Evolutionary conservation across 1,284 basidiomycete genomes (phyloP), one percentile per base, ranked within the genome.

Genomic region (Microbotryum intermedium): DNA sequence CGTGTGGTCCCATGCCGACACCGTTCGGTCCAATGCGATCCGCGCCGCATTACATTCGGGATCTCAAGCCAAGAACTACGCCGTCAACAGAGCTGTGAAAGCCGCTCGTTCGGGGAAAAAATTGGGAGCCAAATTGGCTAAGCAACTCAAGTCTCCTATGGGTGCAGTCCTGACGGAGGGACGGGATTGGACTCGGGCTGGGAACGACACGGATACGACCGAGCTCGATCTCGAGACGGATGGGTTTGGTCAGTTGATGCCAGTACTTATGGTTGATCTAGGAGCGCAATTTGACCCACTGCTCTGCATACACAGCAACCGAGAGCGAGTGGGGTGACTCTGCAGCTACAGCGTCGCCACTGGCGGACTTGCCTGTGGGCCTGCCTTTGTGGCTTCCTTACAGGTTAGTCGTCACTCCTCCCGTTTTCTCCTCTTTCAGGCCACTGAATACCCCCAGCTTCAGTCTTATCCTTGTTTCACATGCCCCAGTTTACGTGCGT

Each of bases 1-100:
- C 4, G 89, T 94, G 0, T 95, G 90, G 90, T 90, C 88, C 10
- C 90, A 92, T 71, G 90, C 90, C 29, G 91, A 95, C 71, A 83
- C 85, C 3, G 85, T 90, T 70, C 83, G 90, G 55, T 85, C 87
- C 11, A 56, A 68, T 7, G 70, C 71, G 1, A 68, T 70, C 23
- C 51, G 66, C 2, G 53, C 43, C 13, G 58, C 63, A 20, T 39
- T 68, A 25, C 56, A 7, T 16, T 58, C 11, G 5, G 68, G 57
- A 26, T 34, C 43, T 8, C 51, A 60, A 39, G 59, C 55, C 9
- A 66, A 58, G 8, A 58, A 56, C 10, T 18, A 42, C 11, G 62
- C 65, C 9, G 50, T 69, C 6, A 58, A 61, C n/a, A 23, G 57
- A 58, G 69, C 61, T 7, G 50, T 60, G 13, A 72, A 73, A 52